phyloP scores from a whole-genome alignment of 768 basidiomycete genomes.

The Rhodotorula diobovata region DNA sequence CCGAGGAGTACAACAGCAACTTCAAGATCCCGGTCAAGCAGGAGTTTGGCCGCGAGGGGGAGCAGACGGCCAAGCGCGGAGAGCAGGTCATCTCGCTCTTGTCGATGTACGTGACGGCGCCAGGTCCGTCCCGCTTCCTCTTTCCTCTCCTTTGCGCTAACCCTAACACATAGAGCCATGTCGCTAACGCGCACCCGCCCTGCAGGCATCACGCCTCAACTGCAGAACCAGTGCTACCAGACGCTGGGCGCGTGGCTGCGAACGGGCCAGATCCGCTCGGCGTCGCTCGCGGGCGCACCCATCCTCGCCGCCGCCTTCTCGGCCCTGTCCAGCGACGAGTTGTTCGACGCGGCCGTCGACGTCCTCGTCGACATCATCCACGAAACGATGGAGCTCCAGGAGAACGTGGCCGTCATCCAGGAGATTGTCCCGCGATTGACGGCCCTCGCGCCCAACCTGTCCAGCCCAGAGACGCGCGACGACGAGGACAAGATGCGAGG shows the following conservation, averaged over 20 bases:
- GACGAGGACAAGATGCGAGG: constrained; percentile 86
- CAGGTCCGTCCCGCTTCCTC: constrained; percentile 56
- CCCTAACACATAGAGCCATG: too few species aligned
- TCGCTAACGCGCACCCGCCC: not conserved
- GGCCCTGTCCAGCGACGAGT: constrained; percentile 70
- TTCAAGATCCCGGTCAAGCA: constrained; percentile 43
- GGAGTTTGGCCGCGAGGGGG: constrained; percentile 35
- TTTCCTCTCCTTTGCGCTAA: not conserved
- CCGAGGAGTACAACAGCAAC: constrained; percentile 81
- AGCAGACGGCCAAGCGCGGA: constrained; percentile 56
- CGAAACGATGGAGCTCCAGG: constrained; percentile 95
- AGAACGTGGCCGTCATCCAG: constrained; percentile 83
- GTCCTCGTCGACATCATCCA: constrained; percentile 91
- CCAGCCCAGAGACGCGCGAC: constrained; percentile 55
- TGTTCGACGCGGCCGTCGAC: constrained; percentile 92
- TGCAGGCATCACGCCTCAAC: constrained; percentile 70
- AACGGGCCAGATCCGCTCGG: constrained; percentile 72
- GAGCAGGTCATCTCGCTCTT: constrained; percentile 70
- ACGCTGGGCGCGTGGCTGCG: constrained; percentile 82
- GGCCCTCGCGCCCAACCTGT: constrained; percentile 61
- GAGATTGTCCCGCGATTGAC: constrained; percentile 82
- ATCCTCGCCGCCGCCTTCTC: constrained; percentile 78
- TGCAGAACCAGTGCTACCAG: constrained; percentile 76
- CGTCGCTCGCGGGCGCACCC: constrained; percentile 65
- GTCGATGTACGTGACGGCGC: constrained; percentile 79